Base-by-base conservation (phyloP, 352 stramenopile species). In the Pythium biforme region DNA sequence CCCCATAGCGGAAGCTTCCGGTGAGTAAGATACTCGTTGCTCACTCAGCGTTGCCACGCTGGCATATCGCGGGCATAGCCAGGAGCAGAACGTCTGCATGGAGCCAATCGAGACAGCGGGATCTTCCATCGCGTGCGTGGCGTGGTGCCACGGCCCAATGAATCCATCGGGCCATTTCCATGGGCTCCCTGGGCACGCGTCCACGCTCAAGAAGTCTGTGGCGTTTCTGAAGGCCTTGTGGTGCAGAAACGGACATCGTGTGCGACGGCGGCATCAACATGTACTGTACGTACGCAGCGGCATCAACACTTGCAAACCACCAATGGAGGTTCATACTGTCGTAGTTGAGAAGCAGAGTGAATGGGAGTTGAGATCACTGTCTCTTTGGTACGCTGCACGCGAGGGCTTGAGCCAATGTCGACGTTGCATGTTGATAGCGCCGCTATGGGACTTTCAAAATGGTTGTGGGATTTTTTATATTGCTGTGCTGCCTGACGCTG, bases 81-180 rank as follows among this genome's bases (percentile, higher is more conserved):
- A 41, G 8, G 17, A 17, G 20, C 37, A 19, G 6, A 49, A 37
- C 49, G 60, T 60, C 58, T 61, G 60, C 60, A 53, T 61, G 20
- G 34, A 11, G 19, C 60, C 60, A 67, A 67, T 67, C 37, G 11
- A 1, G 4, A 20, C 6, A 10, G 37, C 37, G 37, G 6, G 15
- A 12, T 10, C 4, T 10, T 43, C 37, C 37, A 14, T n/a, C 14
- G 37, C 17, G 37, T 20, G 37, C 37, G 37, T 43, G 37, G 37
- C 37, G 6, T 43, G 37, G 37, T 20, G 37, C 37, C 37, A 17
- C 17, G 11, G 14, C 17, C 37, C 37, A 43, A 43, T 43, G 1
- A 17, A n/a, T 43, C 11, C 9, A n/a, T 8, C 37, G 31, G 10
- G 31, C 10, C 31, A 34, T 5, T 10, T 43, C 37, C 9, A 40